Percentiles rank a stretch among this genome's conserved stretches.
Conservation (phyloP, 257 asterid species). For the Solanum verrucosum region DNA sequence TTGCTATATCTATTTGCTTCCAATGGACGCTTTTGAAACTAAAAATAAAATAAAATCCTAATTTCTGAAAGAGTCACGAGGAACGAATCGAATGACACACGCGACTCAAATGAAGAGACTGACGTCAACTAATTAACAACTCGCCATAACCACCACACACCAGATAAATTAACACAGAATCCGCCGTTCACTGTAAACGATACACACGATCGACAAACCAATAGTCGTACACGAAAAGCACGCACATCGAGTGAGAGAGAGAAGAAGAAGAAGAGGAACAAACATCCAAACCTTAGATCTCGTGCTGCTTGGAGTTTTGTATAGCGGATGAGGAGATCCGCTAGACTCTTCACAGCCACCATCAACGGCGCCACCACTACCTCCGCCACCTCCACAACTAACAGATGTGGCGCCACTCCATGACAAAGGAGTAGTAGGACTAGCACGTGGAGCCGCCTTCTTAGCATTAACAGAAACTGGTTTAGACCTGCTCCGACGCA, state of each 20-base stretch:
- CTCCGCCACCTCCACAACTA: slow-evolving; percentile 42
- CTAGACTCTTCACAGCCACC: slow-evolving; percentile 37
- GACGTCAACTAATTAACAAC: not conserved
- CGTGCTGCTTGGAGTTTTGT: slow-evolving; percentile 12
- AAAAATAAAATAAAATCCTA: slow-evolving; percentile 14
- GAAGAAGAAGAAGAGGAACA: not conserved
- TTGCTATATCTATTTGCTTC: slow-evolving; percentile 29
- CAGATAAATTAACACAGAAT: not conserved
- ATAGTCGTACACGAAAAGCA: not conserved
- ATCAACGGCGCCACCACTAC: slow-evolving; percentile 14
- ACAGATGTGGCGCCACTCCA: slow-evolving; percentile 55
- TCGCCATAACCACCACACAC: slow-evolving; percentile 5
- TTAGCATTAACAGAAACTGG: slow-evolving; percentile 13
- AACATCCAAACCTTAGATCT: slow-evolving; percentile 57
- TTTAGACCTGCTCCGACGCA: slow-evolving; percentile 67
- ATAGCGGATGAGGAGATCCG: not conserved
- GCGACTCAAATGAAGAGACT: slow-evolving; percentile 4
- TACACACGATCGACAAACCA: not conserved
- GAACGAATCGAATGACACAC: slow-evolving; percentile 14
- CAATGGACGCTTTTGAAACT: slow-evolving; percentile 17
- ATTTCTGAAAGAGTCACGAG: slow-evolving; percentile 13
- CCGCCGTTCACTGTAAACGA: slow-evolving; percentile 11
- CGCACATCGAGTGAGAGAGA: not conserved
- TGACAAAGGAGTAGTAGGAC: slow-evolving; percentile 73
- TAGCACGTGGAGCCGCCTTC: slow-evolving; percentile 31